phyloP scores from a whole-genome alignment of 2,329 filamentous ascomycete genomes.

The Sodiomyces alkalinus region DNA sequence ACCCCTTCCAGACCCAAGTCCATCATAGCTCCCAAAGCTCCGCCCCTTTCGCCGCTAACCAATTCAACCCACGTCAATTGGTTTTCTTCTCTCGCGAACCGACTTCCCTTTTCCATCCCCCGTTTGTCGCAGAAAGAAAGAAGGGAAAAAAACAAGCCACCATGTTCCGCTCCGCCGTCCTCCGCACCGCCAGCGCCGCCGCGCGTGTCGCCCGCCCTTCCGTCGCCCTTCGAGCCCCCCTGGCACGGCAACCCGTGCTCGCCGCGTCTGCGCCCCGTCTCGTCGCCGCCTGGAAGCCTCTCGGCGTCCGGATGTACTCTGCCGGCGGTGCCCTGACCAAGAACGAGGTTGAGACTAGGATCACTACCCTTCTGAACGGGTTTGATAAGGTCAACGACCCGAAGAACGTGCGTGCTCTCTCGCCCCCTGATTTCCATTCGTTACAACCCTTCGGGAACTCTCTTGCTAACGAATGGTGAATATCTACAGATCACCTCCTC shows the following conservation, averaged over 20 bases:
- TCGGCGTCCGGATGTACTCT: constrained; percentile 72
- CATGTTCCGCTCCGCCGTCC: constrained; percentile 83
- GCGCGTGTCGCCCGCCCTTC: constrained; percentile 35
- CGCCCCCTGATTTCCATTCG: constrained; percentile 9
- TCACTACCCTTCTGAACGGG: constrained; percentile 82
- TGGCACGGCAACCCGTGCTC: constrained; percentile 37
- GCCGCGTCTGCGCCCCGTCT: constrained; percentile 41
- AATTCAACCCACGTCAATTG: too few relatives aligned
- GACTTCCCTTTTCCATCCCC: background rate
- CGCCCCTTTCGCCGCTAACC: background rate
- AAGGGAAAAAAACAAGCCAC: too few relatives aligned
- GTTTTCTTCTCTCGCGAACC: too few relatives aligned
- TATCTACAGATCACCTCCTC: constrained; percentile 56
- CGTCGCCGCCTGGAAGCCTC: constrained; percentile 45
- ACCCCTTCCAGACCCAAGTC: background rate
- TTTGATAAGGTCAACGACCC: constrained; percentile 86
- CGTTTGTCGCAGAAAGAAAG: constrained; percentile 6
- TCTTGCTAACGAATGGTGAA: constrained; percentile 1
- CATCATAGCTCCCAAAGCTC: constrained; percentile 2
- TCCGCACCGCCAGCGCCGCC: constrained; percentile 56
- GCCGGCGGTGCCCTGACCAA: constrained; percentile 64
- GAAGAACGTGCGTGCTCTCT: constrained; percentile 35
- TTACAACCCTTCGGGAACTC: too few relatives aligned
- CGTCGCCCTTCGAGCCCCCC: constrained; percentile 21
- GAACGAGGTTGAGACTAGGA: constrained; percentile 78